Evolutionary conservation across 495 filamentous ascomycete genomes (phyloP).

Genomic region (Aspergillus bridgeri): DNA sequence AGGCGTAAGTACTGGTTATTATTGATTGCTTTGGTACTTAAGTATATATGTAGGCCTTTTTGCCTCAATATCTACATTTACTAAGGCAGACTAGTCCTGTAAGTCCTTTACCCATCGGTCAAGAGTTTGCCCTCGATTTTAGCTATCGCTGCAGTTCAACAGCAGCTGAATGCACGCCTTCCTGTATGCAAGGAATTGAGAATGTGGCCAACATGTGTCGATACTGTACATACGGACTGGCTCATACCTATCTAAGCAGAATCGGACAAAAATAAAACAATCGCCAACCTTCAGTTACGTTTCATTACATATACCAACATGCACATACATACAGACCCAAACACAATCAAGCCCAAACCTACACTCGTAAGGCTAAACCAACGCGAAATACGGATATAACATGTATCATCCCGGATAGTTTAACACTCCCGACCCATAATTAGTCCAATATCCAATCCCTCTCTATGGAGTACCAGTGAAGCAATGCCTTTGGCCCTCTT

Average conservation of each 20-base stretch:
- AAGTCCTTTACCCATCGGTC: background rate
- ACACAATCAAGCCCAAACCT: background rate
- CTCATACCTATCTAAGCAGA: background rate
- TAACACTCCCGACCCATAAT: background rate
- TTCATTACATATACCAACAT: background rate
- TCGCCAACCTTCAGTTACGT: background rate
- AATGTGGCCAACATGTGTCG: background rate
- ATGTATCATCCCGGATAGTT: background rate
- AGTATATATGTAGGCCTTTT: too few species aligned
- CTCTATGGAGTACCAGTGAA: background rate
- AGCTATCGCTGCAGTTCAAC: background rate
- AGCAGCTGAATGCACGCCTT: background rate
- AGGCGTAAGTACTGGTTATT: too few species aligned
- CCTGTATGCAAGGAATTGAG: background rate
- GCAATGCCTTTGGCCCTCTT: background rate
- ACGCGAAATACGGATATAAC: background rate
- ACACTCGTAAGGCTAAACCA: background rate
- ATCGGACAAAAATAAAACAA: background rate
- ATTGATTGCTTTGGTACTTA: too few species aligned
- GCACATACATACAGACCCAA: background rate
- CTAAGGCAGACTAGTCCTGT: background rate
- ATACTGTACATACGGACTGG: background rate
- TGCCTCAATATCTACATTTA: too few species aligned
- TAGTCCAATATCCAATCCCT: background rate
- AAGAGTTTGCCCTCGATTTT: background rate